phyloP scores from a whole-genome alignment of 768 basidiomycete genomes.

The Coprinopsis strossmayeri region DNA sequence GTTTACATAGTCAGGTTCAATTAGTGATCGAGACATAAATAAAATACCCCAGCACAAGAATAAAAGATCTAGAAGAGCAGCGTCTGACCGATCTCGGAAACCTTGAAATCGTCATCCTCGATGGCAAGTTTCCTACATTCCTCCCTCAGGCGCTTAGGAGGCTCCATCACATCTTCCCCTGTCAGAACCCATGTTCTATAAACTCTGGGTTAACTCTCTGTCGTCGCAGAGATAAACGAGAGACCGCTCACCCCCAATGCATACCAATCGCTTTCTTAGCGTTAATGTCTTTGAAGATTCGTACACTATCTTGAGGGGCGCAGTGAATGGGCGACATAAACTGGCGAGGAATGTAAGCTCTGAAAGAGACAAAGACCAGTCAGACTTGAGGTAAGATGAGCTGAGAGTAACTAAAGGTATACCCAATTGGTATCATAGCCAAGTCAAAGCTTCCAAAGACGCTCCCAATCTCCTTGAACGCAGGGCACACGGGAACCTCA shows the following conservation, averaged over 20 bases:
- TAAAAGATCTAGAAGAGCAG: slow-evolving; percentile 24
- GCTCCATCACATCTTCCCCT: slow-evolving; percentile 51
- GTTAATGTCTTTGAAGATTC: slow-evolving; percentile 56
- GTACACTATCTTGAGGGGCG: slow-evolving; percentile 61
- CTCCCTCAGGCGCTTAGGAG: slow-evolving; percentile 44
- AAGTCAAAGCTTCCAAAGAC: slow-evolving; percentile 59
- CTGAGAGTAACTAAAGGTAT: slow-evolving; percentile 13
- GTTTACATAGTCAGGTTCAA: too few relatives aligned
- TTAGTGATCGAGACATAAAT: too few relatives aligned
- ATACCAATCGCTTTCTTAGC: slow-evolving; percentile 59
- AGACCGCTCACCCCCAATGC: slow-evolving; percentile 55
- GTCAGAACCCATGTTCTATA: slow-evolving; percentile 49
- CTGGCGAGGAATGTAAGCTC: slow-evolving; percentile 52
- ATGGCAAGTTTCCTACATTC: slow-evolving; percentile 48
- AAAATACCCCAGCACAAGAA: too few relatives aligned
- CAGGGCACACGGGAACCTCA: slow-evolving; percentile 57
- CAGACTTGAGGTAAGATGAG: too few relatives aligned
- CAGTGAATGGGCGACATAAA: slow-evolving; percentile 59
- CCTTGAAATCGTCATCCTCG: slow-evolving; percentile 45
- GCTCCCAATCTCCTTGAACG: slow-evolving; percentile 65
- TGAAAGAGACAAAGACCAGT: slow-evolving; percentile 17
- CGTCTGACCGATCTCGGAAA: slow-evolving; percentile 61
- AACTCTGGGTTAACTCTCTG: neutral
- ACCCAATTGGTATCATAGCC: slow-evolving; percentile 68
- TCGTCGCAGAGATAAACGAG: neutral